A percentile compares a stretch with the other conserved stretches of the same genome.
Evolutionary conservation across 1,284 basidiomycete genomes (phyloP).

Genomic region (Pseudozyma pruni): DNA sequence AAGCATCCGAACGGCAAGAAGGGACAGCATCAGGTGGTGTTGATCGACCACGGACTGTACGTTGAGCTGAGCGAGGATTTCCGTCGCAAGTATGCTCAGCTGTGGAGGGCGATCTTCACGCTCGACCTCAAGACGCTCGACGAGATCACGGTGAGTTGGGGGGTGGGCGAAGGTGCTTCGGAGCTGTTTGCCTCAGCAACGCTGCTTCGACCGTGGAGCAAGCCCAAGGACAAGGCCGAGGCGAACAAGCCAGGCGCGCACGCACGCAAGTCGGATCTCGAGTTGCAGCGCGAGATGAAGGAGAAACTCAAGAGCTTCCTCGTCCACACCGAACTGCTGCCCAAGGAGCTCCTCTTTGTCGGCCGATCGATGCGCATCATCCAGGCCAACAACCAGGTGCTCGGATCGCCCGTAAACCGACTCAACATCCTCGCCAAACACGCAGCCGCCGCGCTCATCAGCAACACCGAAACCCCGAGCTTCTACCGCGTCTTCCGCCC

Average conservation of each 20-base stretch:
- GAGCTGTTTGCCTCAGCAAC: constrained; percentile 62
- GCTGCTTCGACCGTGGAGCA: constrained; percentile 58
- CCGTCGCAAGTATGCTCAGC: constrained; percentile 55
- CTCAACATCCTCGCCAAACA: constrained; percentile 64
- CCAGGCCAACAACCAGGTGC: constrained; percentile 60
- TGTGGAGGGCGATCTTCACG: constrained; percentile 61
- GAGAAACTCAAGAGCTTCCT: constrained; percentile 59
- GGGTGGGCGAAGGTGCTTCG: constrained; percentile 55
- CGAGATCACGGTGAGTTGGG: constrained; percentile 55
- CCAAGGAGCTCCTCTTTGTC: constrained; percentile 63
- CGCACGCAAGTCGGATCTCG: constrained; percentile 42
- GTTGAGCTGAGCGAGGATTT: constrained; percentile 57
- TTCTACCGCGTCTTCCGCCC: constrained; percentile 52
- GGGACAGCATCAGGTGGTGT: constrained; percentile 56
- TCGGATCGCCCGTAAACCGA: constrained; percentile 63
- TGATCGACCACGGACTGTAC: constrained; percentile 64
- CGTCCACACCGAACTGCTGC: constrained; percentile 57
- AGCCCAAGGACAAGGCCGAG: constrained; percentile 39
- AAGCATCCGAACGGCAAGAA: constrained; percentile 55
- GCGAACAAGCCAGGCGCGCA: constrained; percentile 15
- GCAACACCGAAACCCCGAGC: constrained; percentile 32
- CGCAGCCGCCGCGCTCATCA: constrained; percentile 54
- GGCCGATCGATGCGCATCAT: constrained; percentile 59
- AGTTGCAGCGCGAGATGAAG: constrained; percentile 52
- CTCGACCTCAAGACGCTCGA: constrained; percentile 54